phyloP scores from a whole-genome alignment of 257 asterid species.

The Solanum chilense region DNA sequence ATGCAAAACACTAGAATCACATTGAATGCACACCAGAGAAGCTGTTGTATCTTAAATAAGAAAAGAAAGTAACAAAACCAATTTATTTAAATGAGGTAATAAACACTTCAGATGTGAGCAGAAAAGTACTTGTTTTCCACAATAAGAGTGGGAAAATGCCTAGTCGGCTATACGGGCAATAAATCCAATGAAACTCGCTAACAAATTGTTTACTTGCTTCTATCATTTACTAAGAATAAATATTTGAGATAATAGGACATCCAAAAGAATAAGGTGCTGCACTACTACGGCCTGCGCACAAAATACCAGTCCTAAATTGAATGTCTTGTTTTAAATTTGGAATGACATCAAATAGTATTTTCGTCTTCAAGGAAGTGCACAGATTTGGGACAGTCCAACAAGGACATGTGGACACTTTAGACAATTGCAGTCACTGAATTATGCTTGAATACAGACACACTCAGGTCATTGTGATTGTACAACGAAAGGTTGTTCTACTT shows the following conservation, averaged over 20 bases:
- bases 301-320: background rate
- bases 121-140: background rate
- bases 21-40: background rate
- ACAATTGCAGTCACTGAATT: background rate
- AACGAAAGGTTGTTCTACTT: conserved; percentile 2
- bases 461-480: background rate
- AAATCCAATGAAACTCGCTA: background rate
- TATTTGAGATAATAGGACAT: background rate
- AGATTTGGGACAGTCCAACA: background rate
- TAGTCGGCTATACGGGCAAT: background rate
- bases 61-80: background rate
- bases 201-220: background rate
- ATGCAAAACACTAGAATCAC: background rate
- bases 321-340: background rate
- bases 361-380: background rate
- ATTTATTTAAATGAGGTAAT: background rate
- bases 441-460: background rate
- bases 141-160: background rate
- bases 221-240: background rate
- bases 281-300: background rate
- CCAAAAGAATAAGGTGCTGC: background rate
- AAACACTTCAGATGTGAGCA: background rate
- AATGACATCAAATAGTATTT: background rate
- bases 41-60: background rate
- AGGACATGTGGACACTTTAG: background rate